Conservation (phyloP, 1,284 basidiomycete genomes). For the Naganishia albida region DNA sequence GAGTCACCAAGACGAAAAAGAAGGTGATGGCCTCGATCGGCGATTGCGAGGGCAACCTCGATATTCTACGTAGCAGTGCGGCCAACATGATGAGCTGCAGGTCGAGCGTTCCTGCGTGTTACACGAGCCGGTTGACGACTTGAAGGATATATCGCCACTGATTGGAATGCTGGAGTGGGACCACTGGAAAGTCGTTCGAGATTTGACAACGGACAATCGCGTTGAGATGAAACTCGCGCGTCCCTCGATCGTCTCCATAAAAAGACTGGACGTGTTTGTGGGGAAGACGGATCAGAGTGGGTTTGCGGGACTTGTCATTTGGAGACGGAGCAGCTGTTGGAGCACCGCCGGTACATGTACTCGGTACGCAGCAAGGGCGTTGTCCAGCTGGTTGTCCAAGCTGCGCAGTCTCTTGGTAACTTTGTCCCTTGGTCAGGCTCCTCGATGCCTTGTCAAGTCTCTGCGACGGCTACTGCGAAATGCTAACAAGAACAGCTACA, state of each 20-base stretch:
- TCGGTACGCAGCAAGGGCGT: no score
- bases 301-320: neutral
- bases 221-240: neutral
- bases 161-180: no score
- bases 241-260: no score
- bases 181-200: constrained; percentile 1
- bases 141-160: constrained; percentile 7
- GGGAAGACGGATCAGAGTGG: neutral
- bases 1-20: constrained; percentile 80
- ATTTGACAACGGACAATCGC: neutral
- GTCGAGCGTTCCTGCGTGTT: neutral
- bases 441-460: no score
- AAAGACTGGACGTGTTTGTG: neutral
- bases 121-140: constrained; percentile 24
- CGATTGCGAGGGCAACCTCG: constrained; percentile 27
- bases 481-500: no score
- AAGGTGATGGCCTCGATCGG: constrained; percentile 82
- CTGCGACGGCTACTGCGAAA: no score
- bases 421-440: no score
- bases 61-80: constrained; percentile 22
- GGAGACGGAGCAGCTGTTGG: no score
- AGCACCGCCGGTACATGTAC: no score
- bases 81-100: constrained; percentile 14
- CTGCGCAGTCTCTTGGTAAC: no score
- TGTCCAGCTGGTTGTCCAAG: no score